A percentile compares a stretch with the other conserved stretches of the same genome.
phyloP scores from a whole-genome alignment of 2,329 filamentous ascomycete genomes.

The Trichoderma sp. region DNA sequence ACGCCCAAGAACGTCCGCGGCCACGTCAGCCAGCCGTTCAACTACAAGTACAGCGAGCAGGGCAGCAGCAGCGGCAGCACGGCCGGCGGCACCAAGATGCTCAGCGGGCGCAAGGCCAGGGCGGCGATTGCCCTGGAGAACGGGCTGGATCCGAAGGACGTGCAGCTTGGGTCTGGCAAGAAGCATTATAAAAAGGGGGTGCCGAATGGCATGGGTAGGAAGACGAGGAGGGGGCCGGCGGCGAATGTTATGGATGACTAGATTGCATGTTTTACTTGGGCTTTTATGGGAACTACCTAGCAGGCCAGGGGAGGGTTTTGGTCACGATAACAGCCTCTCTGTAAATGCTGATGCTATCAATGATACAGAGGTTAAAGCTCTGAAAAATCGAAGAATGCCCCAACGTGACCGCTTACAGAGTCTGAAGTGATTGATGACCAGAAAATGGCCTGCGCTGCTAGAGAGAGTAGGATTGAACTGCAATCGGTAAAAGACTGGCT shows the following conservation, averaged over 20 bases:
- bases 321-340: too few species aligned
- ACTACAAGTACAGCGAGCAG: conserved; percentile 84
- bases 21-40: conserved; percentile 79
- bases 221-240: conserved; percentile 33
- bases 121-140: conserved; percentile 81
- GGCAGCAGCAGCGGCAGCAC: conserved; percentile 60
- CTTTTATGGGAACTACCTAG: background rate
- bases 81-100: conserved; percentile 55
- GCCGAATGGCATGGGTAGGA: conserved; percentile 60
- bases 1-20: conserved; percentile 63
- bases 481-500: too few species aligned
- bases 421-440: too few species aligned
- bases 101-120: conserved; percentile 82
- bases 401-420: too few species aligned
- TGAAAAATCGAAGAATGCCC: too few species aligned
- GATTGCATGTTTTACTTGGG: background rate
- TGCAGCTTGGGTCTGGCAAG: conserved; percentile 69
- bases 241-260: conserved; percentile 18
- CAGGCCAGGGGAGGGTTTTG: too few species aligned
- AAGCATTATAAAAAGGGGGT: conserved; percentile 90
- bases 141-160: conserved; percentile 78
- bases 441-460: too few species aligned
- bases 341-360: too few species aligned
- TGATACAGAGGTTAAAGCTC: too few species aligned
- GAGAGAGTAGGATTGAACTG: too few species aligned